Conservation (phyloP, 768 basidiomycete genomes). For the Podaxis carcinomalis region DNA sequence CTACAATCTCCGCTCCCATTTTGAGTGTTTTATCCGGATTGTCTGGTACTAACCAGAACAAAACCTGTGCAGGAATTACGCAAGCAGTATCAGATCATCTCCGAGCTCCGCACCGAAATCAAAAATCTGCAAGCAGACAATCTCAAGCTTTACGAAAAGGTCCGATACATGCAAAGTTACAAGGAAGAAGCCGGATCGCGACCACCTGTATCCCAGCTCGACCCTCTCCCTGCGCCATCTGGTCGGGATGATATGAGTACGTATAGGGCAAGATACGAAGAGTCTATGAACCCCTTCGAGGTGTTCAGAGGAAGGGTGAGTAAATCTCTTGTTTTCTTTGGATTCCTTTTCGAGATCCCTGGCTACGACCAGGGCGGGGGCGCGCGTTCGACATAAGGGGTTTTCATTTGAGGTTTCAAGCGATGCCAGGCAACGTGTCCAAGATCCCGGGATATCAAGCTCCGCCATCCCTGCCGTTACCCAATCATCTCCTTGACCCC, state of each 20-base stretch:
- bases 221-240: conserved; percentile 53
- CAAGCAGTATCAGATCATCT: conserved; percentile 92
- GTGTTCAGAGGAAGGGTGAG: conserved; percentile 92
- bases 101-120: conserved; percentile 89
- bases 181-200: conserved; percentile 64
- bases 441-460: not conserved
- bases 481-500: not conserved
- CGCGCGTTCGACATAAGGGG: not conserved
- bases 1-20: not conserved
- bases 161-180: conserved; percentile 97
- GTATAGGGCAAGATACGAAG: conserved; percentile 90
- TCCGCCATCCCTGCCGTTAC: not conserved
- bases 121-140: conserved; percentile 93
- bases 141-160: conserved; percentile 97
- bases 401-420: not conserved
- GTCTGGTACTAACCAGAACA: conserved; percentile 1
- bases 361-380: not conserved
- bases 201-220: conserved; percentile 55
- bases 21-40: not conserved
- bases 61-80: conserved; percentile 68
- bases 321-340: conserved; percentile 14
- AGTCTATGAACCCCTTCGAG: conserved; percentile 98
- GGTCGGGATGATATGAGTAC: conserved; percentile 75
- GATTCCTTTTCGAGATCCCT: not conserved
- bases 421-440: not conserved